These are phyloP conservation scores for Ceratocystis cubensis DNA, from an alignment of 2,329 filamentous ascomycete genomes.

Conservation along the genomic window DNA sequence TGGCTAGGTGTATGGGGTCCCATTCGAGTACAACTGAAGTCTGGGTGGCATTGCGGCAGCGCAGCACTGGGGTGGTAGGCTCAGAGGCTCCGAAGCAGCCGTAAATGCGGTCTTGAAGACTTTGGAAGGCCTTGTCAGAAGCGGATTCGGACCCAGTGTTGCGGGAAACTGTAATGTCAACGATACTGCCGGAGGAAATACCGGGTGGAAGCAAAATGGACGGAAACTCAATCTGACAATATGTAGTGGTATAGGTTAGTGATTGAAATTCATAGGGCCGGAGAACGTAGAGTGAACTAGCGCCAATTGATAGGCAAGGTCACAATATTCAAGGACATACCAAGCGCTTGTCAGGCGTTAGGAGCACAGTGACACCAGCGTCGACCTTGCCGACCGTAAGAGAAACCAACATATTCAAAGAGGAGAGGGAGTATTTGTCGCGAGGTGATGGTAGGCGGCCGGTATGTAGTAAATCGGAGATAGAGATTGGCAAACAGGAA, in stretches of 20 bases:
- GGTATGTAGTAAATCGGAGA: neutral
- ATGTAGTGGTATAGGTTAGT: slow-evolving; percentile 20
- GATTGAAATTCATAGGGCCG: slow-evolving; percentile 21
- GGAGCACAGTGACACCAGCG: slow-evolving; percentile 88
- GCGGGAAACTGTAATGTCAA: slow-evolving; percentile 89
- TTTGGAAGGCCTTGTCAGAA: slow-evolving; percentile 62
- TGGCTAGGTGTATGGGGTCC: slow-evolving; percentile 88
- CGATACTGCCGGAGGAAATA: slow-evolving; percentile 91
- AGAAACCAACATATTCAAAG: slow-evolving; percentile 68
- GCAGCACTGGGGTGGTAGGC: slow-evolving; percentile 64
- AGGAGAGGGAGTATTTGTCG: neutral
- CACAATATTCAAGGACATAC: slow-evolving; percentile 40
- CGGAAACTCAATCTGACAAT: slow-evolving; percentile 81
- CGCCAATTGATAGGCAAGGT: neutral
- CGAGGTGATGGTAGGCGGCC: neutral
- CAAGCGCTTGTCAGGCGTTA: slow-evolving; percentile 92
- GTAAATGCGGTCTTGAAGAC: slow-evolving; percentile 82
- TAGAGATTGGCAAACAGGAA: neutral
- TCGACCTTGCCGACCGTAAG: slow-evolving; percentile 98
- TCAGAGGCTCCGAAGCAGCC: slow-evolving; percentile 70
- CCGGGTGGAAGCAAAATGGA: slow-evolving; percentile 92
- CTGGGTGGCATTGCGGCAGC: slow-evolving; percentile 93
- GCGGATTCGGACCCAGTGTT: slow-evolving; percentile 68
- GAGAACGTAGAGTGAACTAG: neutral
- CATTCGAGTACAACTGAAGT: slow-evolving; percentile 97